Percentiles rank a stretch among this genome's conserved stretches.
These are phyloP conservation scores for Debaryomyces maramus DNA, from an alignment of 805 yeast species.

Conservation along the genomic window DNA sequence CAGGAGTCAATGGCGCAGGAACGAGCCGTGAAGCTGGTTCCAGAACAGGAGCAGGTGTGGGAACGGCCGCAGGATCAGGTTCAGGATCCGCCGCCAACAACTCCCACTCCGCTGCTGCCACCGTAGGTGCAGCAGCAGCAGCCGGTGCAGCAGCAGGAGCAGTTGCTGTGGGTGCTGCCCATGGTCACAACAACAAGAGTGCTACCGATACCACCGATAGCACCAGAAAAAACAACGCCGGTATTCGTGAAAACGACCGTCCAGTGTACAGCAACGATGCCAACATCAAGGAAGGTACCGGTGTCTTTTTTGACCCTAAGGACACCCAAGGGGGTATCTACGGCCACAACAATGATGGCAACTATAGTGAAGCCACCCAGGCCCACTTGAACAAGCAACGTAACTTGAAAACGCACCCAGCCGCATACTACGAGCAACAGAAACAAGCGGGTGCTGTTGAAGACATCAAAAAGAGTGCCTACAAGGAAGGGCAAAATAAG, in stretches of 20 bases:
- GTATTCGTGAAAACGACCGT: slow-evolving; percentile 19
- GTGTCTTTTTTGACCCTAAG: slow-evolving; percentile 33
- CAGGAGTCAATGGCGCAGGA: background rate
- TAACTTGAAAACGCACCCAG: slow-evolving; percentile 24
- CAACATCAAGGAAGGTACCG: slow-evolving; percentile 25
- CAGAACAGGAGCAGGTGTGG: too few species aligned
- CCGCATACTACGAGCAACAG: slow-evolving; percentile 18
- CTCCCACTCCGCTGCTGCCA: background rate
- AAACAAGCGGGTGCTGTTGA: slow-evolving; percentile 13
- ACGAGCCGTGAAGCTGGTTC: too few species aligned
- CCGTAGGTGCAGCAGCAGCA: background rate
- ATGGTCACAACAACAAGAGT: background rate
- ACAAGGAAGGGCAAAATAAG: slow-evolving; percentile 15
- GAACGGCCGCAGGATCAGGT: too few species aligned
- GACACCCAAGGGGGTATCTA: slow-evolving; percentile 38
- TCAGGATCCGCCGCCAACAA: too few species aligned
- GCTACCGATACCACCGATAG: too few species aligned
- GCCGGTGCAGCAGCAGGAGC: background rate
- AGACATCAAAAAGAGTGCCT: slow-evolving; percentile 16
- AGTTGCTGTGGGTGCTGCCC: background rate
- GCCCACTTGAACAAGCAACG: slow-evolving; percentile 16
- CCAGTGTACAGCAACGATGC: slow-evolving; percentile 34
- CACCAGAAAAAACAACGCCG: background rate
- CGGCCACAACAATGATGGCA: slow-evolving; percentile 10
- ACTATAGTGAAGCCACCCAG: slow-evolving; percentile 24